Conservation (phyloP, 208 protist species). For the Acanthamoeba polyphaga region DNA sequence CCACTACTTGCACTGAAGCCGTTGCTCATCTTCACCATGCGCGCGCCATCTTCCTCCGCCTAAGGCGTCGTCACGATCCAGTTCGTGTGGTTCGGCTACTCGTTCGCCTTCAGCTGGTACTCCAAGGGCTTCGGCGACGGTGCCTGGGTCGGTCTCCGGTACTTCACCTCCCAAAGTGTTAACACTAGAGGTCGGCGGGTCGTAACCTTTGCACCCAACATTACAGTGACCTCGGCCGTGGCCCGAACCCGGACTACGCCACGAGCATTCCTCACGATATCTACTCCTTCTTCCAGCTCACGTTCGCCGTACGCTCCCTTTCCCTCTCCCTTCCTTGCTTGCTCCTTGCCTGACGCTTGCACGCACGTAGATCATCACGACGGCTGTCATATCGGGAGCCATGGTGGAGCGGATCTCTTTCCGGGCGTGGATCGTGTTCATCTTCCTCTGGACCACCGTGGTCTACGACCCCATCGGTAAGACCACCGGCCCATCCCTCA, state of each 20-base stretch:
- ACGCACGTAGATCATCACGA: constrained; percentile 11
- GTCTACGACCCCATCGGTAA: constrained; percentile 73
- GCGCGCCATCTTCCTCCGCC: neutral
- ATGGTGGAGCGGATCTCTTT: constrained; percentile 63
- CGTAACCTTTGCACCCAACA: too few species aligned
- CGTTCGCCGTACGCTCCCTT: constrained; percentile 1
- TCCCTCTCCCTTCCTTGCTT: neutral
- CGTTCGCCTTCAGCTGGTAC: constrained; percentile 58
- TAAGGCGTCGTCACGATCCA: constrained; percentile 48
- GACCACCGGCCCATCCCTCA: neutral
- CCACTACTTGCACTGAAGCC: too few species aligned
- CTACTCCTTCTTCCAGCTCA: constrained; percentile 60
- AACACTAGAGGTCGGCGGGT: too few species aligned
- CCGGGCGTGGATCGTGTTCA: constrained; percentile 28
- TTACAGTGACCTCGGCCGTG: neutral
- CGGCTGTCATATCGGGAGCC: constrained; percentile 47
- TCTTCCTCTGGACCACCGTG: constrained; percentile 65
- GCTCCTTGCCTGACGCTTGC: too few species aligned
- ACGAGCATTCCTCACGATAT: constrained; percentile 43
- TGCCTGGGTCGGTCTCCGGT: constrained; percentile 52
- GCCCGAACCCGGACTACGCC: constrained; percentile 57
- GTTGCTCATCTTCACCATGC: too few species aligned
- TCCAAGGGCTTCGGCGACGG: constrained; percentile 53
- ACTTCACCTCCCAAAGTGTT: neutral
- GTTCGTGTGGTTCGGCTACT: constrained; percentile 72